phyloP scores from a whole-genome alignment of 805 yeast species.

The Ogataea zsoltii region DNA sequence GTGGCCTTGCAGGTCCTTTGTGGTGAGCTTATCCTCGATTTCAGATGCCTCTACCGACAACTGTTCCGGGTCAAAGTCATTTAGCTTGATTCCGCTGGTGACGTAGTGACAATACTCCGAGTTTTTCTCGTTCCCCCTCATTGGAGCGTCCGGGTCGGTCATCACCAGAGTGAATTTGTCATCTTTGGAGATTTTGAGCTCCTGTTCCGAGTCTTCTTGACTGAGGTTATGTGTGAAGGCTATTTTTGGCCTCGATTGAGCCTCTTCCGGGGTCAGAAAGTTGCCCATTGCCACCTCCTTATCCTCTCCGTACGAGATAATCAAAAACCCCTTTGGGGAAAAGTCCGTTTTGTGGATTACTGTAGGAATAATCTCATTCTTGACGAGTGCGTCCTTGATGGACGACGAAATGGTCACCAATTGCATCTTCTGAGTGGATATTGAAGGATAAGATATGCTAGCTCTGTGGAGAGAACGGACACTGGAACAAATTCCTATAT shows the following conservation, averaged over 20 bases:
- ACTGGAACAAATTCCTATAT: too few species aligned
- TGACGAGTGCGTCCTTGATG: slow-evolving; percentile 49
- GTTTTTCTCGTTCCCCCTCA: slow-evolving; percentile 80
- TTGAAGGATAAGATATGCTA: too few species aligned
- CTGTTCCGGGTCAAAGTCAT: slow-evolving; percentile 37
- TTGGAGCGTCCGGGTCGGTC: slow-evolving; percentile 96
- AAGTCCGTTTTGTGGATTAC: slow-evolving; percentile 44
- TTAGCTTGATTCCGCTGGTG: slow-evolving; percentile 51
- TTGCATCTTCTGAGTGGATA: slow-evolving; percentile 17
- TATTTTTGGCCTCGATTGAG: slow-evolving; percentile 67
- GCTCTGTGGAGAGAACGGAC: too few species aligned
- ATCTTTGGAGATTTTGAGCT: slow-evolving; percentile 41
- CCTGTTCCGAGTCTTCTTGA: slow-evolving; percentile 34
- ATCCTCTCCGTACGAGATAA: slow-evolving; percentile 60
- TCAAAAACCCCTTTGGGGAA: slow-evolving; percentile 53
- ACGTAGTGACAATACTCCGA: slow-evolving; percentile 84
- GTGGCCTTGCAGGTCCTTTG: slow-evolving; percentile 40
- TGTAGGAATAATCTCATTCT: slow-evolving; percentile 53
- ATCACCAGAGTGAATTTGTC: slow-evolving; percentile 71
- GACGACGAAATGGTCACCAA: slow-evolving; percentile 56
- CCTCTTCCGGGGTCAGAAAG: slow-evolving; percentile 58
- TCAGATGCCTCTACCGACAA: slow-evolving; percentile 24
- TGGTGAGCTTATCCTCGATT: slow-evolving; percentile 33
- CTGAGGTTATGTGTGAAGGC: slow-evolving; percentile 55
- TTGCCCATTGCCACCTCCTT: slow-evolving; percentile 80